A percentile compares a stretch with the other conserved stretches of the same genome.
phyloP scores from a whole-genome alignment of 768 basidiomycete species.

The Phylloporus arenicola region DNA sequence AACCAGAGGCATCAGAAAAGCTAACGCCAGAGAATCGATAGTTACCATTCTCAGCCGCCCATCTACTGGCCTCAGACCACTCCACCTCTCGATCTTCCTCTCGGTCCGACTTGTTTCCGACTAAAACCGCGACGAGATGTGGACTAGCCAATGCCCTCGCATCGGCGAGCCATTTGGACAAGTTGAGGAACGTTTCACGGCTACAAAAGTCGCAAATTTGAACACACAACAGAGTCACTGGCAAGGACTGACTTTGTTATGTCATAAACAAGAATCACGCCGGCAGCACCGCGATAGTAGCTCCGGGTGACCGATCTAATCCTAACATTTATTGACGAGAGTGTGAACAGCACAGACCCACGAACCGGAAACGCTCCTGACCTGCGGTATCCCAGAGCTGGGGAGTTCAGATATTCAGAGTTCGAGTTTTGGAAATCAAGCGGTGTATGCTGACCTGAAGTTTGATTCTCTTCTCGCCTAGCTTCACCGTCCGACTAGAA shows the following conservation, averaged over 20 bases:
- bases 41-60: constrained; percentile 93
- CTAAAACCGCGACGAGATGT: constrained; percentile 81
- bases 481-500: constrained; percentile 85
- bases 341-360: constrained; percentile 9
- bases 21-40: constrained; percentile 3
- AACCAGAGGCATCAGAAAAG: constrained; percentile 3
- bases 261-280: constrained; percentile 89
- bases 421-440: neutral
- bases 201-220: constrained; percentile 37
- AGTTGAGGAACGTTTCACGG: constrained; percentile 79
- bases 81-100: constrained; percentile 95
- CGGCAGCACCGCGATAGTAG: constrained; percentile 93
- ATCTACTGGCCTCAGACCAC: constrained; percentile 89
- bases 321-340: constrained; percentile 10
- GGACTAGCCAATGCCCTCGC: constrained; percentile 90
- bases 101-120: constrained; percentile 93
- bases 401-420: constrained; percentile 11
- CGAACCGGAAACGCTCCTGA: constrained; percentile 86
- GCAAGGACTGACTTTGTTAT: constrained; percentile 65
- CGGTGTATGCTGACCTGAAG: constrained; percentile 64
- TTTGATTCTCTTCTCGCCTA: constrained; percentile 93
- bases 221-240: neutral
- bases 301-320: constrained; percentile 84
- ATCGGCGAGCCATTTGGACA: constrained; percentile 89
- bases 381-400: constrained; percentile 98